Base-by-base conservation (phyloP, 306 rosid species). In the Casuarina equisetifolia region DNA sequence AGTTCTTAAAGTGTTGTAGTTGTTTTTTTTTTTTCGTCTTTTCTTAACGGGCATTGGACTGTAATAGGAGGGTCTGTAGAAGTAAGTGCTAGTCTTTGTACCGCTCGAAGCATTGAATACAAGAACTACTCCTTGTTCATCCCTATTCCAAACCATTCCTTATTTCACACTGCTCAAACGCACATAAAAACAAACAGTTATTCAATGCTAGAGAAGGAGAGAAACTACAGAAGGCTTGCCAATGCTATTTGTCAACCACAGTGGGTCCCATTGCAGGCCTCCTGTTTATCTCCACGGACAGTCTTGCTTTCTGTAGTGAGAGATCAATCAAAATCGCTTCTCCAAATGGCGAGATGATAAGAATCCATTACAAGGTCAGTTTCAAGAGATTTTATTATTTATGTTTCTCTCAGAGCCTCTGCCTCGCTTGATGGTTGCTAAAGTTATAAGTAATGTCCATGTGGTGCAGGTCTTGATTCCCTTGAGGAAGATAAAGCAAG, bases 281-380 rank as follows among this genome's bases (percentile, higher is more conserved):
- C 44, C 93, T 93, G 82, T 93, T 93, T 88, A 84, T 93, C 63
- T 93, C 97, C 80, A 83, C 94, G 4, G 73, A 88, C 39, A 91
- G 85, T 78, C 45, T 93, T 75, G 92, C 97, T 7, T 93, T 93
- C 66, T 93, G 92, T 83, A 93, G 97, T 79, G 89, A 91, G 35
- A 86, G 85, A 81, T 87, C 91, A 44, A 88, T 91, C 86, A 85
- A 84, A 17, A 13, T 93, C 69, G 44, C 89, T 66, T 82, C 89
- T 43, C 81, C 86, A 10, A 73, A 84, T 2, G 90, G 88, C 66
- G 84, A 91, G 82, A 8, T 80, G 5, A 46, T 61, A 36, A 88
- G 90, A 86, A 57, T 88, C 36, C 87, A 76, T 52, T 89, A 91
- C 73, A 93, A 93, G 88, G 91, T 88, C 13, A 84, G 11, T 25